Evolutionary conservation across 768 basidiomycete species (phyloP).

Genomic region (Boletus bicolor): DNA sequence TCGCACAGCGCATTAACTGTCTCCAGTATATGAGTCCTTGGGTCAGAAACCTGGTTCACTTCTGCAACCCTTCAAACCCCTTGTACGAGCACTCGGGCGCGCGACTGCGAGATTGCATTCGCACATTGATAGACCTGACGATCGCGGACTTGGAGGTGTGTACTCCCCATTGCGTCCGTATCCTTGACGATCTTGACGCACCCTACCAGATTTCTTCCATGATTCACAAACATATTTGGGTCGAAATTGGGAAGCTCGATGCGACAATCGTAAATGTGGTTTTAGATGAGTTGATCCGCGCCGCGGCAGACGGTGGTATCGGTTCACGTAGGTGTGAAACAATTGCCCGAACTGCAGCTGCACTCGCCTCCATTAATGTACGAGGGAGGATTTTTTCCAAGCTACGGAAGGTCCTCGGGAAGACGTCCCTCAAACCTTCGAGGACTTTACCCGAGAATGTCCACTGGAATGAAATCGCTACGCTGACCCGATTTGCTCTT

Average conservation of each 20-base stretch:
- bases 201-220: conserved; percentile 54
- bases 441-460: conserved; percentile 64
- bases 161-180: conserved; percentile 1
- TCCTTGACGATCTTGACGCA: conserved; percentile 1
- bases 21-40: conserved; percentile 85
- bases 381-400: conserved; percentile 76
- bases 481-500: conserved; percentile 71
- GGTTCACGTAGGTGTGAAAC: conserved; percentile 74
- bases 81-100: conserved; percentile 72
- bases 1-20: conserved; percentile 62
- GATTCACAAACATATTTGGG: conserved; percentile 76
- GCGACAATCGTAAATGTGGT: conserved; percentile 64
- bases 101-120: conserved; percentile 74
- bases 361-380: conserved; percentile 71
- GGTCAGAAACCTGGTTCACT: conserved; percentile 76
- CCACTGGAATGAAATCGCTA: conserved; percentile 80
- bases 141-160: conserved; percentile 71
- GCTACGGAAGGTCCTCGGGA: conserved; percentile 76
- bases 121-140: conserved; percentile 75
- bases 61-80: conserved; percentile 64
- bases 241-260: conserved; percentile 69
- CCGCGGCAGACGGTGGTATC: conserved; percentile 80
- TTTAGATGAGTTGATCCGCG: conserved; percentile 75
- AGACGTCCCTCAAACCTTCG: conserved; percentile 63
- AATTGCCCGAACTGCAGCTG: conserved; percentile 68